A percentile compares a stretch with the other conserved stretches of the same genome.
Conservation (phyloP, 139 green algal genomes). For the Chlorella ohadii region DNA sequence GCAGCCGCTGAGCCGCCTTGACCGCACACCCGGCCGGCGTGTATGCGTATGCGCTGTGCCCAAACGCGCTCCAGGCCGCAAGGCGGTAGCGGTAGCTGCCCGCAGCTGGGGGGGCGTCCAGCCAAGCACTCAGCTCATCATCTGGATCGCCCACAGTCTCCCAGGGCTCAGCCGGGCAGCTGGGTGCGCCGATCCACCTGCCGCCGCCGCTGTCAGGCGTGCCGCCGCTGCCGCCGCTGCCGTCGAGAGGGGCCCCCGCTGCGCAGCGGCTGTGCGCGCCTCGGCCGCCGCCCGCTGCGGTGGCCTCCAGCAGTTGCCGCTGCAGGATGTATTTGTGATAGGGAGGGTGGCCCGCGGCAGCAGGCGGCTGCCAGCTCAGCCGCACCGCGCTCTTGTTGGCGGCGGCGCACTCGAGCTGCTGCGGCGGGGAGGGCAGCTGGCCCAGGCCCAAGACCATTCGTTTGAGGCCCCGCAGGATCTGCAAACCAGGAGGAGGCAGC, state of each 20-base stretch:
- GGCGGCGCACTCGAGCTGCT: conserved; percentile 7
- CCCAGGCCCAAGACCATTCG: conserved; percentile 16
- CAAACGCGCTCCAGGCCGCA: conserved; percentile 21
- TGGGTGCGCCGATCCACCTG: no score
- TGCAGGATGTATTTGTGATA: conserved; percentile 32
- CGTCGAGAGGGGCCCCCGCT: neutral
- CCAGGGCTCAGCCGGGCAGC: conserved; percentile 11
- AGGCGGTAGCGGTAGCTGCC: conserved; percentile 26
- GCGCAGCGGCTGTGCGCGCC: neutral
- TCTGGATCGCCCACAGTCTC: conserved; percentile 7
- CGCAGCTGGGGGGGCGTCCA: neutral
- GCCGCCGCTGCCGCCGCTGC: neutral
- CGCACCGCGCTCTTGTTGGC: conserved; percentile 2
- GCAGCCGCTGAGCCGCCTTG: neutral
- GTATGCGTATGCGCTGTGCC: neutral
- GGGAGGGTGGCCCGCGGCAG: neutral
- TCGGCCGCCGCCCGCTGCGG: neutral
- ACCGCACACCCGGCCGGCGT: neutral
- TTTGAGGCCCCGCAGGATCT: conserved; percentile 28
- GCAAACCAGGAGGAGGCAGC: neutral
- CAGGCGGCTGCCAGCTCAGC: conserved; percentile 16
- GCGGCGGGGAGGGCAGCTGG: neutral
- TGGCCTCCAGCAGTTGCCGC: neutral
- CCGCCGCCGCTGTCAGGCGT: neutral
- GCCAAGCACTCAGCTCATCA: neutral